A percentile compares a stretch with the other conserved stretches of the same genome.
Evolutionary conservation across 2,329 filamentous ascomycete genomes (phyloP).

Genomic region (Pseudogymnoascus sp.): DNA sequence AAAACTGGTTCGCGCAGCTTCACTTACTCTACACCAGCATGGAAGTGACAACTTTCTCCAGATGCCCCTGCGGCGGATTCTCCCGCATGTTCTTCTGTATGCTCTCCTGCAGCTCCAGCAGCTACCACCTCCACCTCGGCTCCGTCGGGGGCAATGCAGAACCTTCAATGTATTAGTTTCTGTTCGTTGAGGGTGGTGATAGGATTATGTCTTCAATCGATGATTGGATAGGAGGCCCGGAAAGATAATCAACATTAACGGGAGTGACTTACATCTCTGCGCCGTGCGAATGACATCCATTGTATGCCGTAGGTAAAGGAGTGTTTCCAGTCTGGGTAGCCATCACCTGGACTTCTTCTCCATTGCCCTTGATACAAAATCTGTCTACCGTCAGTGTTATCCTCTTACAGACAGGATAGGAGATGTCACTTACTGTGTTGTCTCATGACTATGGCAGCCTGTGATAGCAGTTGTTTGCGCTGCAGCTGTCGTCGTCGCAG

Average conservation of each 20-base stretch:
- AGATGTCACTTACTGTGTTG: constrained; percentile 30
- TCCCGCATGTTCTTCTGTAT: constrained; percentile 21
- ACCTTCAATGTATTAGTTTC: constrained; percentile 37
- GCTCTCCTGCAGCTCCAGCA: constrained; percentile 16
- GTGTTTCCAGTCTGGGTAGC: constrained; percentile 47
- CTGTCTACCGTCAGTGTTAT: constrained; percentile 22
- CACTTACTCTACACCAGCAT: constrained; percentile 66
- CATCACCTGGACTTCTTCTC: constrained; percentile 38
- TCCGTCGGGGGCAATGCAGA: constrained; percentile 53
- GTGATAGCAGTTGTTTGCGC: constrained; percentile 42
- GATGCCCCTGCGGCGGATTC: constrained; percentile 20
- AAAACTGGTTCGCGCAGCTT: neutral
- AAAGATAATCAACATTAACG: neutral
- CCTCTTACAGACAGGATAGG: constrained; percentile 20
- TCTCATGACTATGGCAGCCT: constrained; percentile 44
- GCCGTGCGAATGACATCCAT: constrained; percentile 58
- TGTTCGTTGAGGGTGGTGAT: neutral
- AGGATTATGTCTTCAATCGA: neutral
- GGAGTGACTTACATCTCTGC: constrained; percentile 43
- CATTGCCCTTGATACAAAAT: constrained; percentile 38
- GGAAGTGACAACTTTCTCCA: constrained; percentile 60
- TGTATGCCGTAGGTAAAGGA: constrained; percentile 54
- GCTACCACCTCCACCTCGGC: constrained; percentile 52
- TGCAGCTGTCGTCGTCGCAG: constrained; percentile 24
- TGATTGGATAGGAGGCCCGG: neutral